phyloP scores from a whole-genome alignment of 1,284 basidiomycete genomes.

The Ustilago esculenta region DNA sequence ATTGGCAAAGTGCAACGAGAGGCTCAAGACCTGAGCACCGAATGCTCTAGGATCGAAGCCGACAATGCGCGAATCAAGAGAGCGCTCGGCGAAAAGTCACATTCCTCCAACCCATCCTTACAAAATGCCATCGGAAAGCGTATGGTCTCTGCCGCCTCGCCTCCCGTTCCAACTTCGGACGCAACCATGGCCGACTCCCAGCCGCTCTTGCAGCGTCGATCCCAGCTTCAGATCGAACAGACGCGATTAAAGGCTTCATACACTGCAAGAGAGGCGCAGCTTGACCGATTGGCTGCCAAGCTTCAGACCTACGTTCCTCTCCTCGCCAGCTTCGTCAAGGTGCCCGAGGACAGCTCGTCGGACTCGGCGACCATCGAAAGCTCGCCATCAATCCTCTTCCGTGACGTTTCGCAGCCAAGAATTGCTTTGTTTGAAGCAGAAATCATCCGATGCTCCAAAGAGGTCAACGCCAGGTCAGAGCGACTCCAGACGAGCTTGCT shows the following conservation, averaged over 20 bases:
- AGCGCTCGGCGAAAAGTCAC: constrained; percentile 34
- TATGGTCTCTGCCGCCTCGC: constrained; percentile 40
- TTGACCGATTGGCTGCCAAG: constrained; percentile 32
- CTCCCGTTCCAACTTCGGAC: constrained; percentile 4
- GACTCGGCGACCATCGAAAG: not conserved
- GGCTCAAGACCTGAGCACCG: constrained; percentile 43
- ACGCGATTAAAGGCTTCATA: constrained; percentile 38
- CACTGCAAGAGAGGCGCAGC: constrained; percentile 30
- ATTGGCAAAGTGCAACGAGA: constrained; percentile 52
- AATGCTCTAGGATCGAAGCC: constrained; percentile 41
- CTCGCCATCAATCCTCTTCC: constrained; percentile 6
- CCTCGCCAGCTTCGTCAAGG: constrained; percentile 43
- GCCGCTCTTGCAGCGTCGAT: constrained; percentile 46
- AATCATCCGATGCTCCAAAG: constrained; percentile 52
- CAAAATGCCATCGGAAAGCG: constrained; percentile 45
- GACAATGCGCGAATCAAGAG: constrained; percentile 24
- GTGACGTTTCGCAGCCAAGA: constrained; percentile 42
- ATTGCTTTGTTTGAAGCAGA: constrained; percentile 49
- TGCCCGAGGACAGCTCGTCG: constrained; percentile 14
- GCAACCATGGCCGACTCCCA: constrained; percentile 6
- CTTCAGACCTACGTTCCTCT: constrained; percentile 44
- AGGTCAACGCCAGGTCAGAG: constrained; percentile 47
- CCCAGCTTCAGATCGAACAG: constrained; percentile 32
- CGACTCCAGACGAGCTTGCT: constrained; percentile 49
- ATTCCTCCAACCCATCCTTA: constrained; percentile 25